Evolutionary conservation across 2,329 filamentous ascomycete species (phyloP).

Genomic region (Apiospora aurea): DNA sequence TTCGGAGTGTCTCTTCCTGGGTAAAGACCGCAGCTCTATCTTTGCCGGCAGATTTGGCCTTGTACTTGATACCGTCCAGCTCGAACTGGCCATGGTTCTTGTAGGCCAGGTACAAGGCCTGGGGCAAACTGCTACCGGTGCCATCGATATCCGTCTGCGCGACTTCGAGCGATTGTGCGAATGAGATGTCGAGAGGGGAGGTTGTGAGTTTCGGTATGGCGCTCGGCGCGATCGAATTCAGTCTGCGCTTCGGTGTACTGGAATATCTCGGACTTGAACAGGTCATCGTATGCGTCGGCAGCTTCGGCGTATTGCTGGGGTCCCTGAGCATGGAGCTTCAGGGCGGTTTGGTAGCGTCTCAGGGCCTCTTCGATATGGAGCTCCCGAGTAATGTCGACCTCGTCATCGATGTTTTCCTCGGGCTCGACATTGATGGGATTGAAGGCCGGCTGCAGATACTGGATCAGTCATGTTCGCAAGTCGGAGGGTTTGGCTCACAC

Average conservation of each 20-base stretch:
- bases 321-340: slow-evolving; percentile 91
- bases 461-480: not conserved
- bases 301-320: slow-evolving; percentile 78
- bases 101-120: slow-evolving; percentile 90
- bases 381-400: slow-evolving; percentile 94
- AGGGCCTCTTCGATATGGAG: slow-evolving; percentile 96
- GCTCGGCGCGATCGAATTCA: slow-evolving; percentile 78
- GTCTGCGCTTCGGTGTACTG: slow-evolving; percentile 86
- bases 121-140: slow-evolving; percentile 80
- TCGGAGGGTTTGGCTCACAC: not conserved
- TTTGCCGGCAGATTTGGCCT: slow-evolving; percentile 43
- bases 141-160: slow-evolving; percentile 72
- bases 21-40: slow-evolving; percentile 44
- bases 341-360: slow-evolving; percentile 89
- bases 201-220: slow-evolving; percentile 56
- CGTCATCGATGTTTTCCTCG: slow-evolving; percentile 88
- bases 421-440: slow-evolving; percentile 92
- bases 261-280: slow-evolving; percentile 95
- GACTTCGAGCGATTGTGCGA: slow-evolving; percentile 59
- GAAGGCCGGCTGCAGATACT: slow-evolving; percentile 63
- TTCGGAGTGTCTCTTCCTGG: slow-evolving; percentile 45
- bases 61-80: slow-evolving; percentile 74
- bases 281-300: slow-evolving; percentile 78
- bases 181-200: slow-evolving; percentile 55
- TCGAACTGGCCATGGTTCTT: slow-evolving; percentile 95